Base-by-base conservation (phyloP, 2,329 filamentous ascomycete species). In the Cercospora sp. region DNA sequence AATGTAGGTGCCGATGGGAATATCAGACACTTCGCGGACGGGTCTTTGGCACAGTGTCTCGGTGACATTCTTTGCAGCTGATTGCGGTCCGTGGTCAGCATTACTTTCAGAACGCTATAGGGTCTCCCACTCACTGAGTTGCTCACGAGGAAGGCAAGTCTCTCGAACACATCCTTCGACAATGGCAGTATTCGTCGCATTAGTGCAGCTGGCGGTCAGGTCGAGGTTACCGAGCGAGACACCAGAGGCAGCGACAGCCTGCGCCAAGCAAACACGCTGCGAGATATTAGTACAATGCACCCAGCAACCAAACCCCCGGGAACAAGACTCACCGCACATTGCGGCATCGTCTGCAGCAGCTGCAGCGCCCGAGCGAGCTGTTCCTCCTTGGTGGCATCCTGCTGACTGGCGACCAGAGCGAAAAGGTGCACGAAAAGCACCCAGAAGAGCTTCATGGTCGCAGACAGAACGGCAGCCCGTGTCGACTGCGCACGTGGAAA, bases 341-440 rank as follows among this genome's bases (percentile, higher is more conserved):
- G 43, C 7, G 68, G 68, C 69, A 70, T 72, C 5, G 55, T 66
- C 24, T 61, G 40, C 30, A 70, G n/a, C 37, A 72, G 57, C 40
- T 66, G 30, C 58, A 72, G 37, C 3, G 66, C 66, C 57, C 55
- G 51, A 12, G 28, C 18, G 24, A 69, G 62, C 49, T 70, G 32
- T 5, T 63, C 61, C n/a, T 51, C 34, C 40, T 63, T 63, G 21
- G 66, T 72, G 5, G 68, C 64, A 69, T 70, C 61, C 26, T 72
- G 67, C 28, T 63, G 58, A n/a, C 60, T 37, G 16, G 49, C 66
- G 13, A 45, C 61, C 18, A 59, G 49, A 24, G 65, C 61, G 24
- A 37, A 60, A 10, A 66, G 62, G 12, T 68, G 43, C 16, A 49
- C 61, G 7, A 65, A 26, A 16, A 68, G 18, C 45, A 28, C 51